Percentiles rank a stretch among this genome's conserved stretches.
Conservation (phyloP, 1,284 basidiomycete genomes). For the Ganoderma multipileum region DNA sequence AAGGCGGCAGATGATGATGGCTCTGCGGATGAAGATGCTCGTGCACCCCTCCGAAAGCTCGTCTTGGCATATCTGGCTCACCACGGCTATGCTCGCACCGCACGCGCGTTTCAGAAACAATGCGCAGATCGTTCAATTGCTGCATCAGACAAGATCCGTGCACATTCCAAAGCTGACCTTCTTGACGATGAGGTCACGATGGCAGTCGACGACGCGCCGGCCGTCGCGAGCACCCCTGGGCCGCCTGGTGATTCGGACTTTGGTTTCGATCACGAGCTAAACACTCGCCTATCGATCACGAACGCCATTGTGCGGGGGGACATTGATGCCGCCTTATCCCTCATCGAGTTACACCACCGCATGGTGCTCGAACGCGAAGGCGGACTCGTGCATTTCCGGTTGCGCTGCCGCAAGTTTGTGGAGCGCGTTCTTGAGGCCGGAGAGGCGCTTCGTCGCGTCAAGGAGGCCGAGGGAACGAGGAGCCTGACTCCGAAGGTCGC, state of each 20-base stretch:
- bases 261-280: conserved; percentile 55
- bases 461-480: conserved; percentile 43
- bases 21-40: conserved; percentile 39
- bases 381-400: conserved; percentile 74
- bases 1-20: conserved; percentile 27
- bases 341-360: conserved; percentile 62
- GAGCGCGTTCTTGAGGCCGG: conserved; percentile 77
- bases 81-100: conserved; percentile 77
- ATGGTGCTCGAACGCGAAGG: conserved; percentile 69
- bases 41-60: conserved; percentile 65
- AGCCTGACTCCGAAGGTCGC: conserved; percentile 21
- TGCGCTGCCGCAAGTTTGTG: conserved; percentile 83
- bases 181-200: conserved; percentile 47
- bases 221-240: conserved; percentile 14
- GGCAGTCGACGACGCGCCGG: conserved; percentile 28
- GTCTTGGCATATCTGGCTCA: conserved; percentile 83
- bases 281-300: conserved; percentile 72
- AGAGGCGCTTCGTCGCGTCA: conserved; percentile 67
- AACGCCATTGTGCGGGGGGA: conserved; percentile 73
- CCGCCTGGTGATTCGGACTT: conserved; percentile 17
- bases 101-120: conserved; percentile 64
- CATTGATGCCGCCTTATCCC: conserved; percentile 70
- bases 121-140: conserved; percentile 29
- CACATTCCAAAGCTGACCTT: conserved; percentile 17
- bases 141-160: conserved; percentile 16